These are phyloP conservation scores for Arabidopsis thaliana DNA, from an alignment of 345 rosid species.

Conservation along the genomic window TAIR10.1 NC_003076.8:2157501-2158000, in stretches of 20 bases:
- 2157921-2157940: neutral
- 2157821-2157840: neutral
- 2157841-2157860: neutral
- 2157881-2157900: neutral
- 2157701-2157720: slow-evolving; percentile 33
- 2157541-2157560: slow-evolving; percentile 4
- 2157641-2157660: neutral
- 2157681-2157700: neutral
- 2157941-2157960: slow-evolving; percentile 1
- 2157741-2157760: too few relatives aligned
- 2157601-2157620: slow-evolving; percentile 12
- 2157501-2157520: slow-evolving; percentile 27
- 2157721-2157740: neutral
- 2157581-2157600: neutral
- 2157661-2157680: neutral
- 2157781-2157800: too few relatives aligned
- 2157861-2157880: slow-evolving; percentile 1
- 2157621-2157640: neutral
- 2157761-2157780: too few relatives aligned
- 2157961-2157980: neutral
- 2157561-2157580: neutral
- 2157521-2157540: neutral
- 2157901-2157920: neutral
- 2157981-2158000: too few relatives aligned
- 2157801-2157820: neutral